Evolutionary conservation across 2,329 filamentous ascomycete species (phyloP), one percentile per base, ranked within the genome.

Genomic region (Zasmidium citrigriseum): DNA sequence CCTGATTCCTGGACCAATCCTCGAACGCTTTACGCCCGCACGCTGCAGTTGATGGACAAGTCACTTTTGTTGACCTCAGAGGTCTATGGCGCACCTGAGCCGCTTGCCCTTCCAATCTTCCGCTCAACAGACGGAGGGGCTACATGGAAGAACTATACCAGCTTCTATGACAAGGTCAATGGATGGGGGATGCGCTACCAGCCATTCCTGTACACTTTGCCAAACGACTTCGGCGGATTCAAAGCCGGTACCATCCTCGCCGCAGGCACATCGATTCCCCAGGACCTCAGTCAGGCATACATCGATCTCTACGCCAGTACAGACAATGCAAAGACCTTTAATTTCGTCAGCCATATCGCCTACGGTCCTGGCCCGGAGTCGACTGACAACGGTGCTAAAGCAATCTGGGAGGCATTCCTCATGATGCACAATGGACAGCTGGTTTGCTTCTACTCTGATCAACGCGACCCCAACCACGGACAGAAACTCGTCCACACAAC

Each of bases 351-450:
- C 58, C 81, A 85, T 63, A 82, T 90, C 46, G 87, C 87, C 1
- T 75, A 77, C 1, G 88, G 88, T 29, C 16, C 46, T 41, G 86
- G 86, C 16, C 78, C 79, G 48, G 86, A 87, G 1, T 66, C 77
- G 0, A 85, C 1, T 71, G 85, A 38, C 87, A 86, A 66, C 77
- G 0, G 85, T 1, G 71, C 85, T 38, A 88, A 86, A 0, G 86
- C 87, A 0, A 84, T 90, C 20, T 91, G 88, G 88, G 88, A 91
- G 70, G 88, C 88, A 0, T 89, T 87, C 70, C 54, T 68, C 22
- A 73, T 90, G 34, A 80, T 81, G 70, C 80, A 86, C 70, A 74
- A 87, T 57, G 79, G 83, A 55, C 77, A 83, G 52, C 75, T 90
- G 20, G 80, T 90, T 38, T 77, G 81, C 66, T 90, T 88, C 77